Evolutionary conservation across 108 stramenopile genomes (phyloP).

Genomic region (Skeletonema potamos): DNA sequence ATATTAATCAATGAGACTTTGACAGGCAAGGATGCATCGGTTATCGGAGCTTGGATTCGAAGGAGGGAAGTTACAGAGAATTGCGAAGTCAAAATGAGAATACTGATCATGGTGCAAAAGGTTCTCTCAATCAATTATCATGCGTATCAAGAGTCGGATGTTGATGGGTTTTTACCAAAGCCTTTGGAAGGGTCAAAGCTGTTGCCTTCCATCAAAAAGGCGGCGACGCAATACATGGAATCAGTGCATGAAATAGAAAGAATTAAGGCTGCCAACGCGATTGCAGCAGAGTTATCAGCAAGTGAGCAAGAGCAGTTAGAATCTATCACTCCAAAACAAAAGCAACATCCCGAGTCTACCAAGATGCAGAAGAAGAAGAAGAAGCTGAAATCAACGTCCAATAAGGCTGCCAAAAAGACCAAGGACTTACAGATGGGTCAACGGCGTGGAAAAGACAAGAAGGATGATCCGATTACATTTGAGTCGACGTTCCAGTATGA

Average conservation of each 20-base stretch:
- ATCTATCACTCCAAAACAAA: not conserved
- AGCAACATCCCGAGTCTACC: not conserved
- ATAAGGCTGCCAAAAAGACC: not conserved
- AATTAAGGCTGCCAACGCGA: constrained; percentile 8
- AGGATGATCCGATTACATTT: constrained; percentile 29
- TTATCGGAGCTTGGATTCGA: constrained; percentile 36
- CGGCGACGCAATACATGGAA: constrained; percentile 24
- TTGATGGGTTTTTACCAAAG: constrained; percentile 45
- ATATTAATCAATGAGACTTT: constrained; percentile 37
- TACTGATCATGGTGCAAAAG: constrained; percentile 35
- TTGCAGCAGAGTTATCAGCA: not conserved
- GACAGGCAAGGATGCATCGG: constrained; percentile 36
- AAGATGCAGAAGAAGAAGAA: not conserved
- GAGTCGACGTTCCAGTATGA: constrained; percentile 47
- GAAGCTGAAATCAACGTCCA: not conserved
- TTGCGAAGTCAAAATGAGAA: constrained; percentile 34
- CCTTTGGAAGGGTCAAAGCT: constrained; percentile 42
- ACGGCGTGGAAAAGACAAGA: constrained; percentile 18
- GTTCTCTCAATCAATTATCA: constrained; percentile 38
- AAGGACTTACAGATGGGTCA: not conserved
- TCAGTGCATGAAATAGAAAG: constrained; percentile 5
- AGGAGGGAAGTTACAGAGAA: constrained; percentile 28
- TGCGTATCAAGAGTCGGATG: constrained; percentile 19
- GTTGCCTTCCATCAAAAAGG: constrained; percentile 30
- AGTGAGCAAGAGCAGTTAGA: not conserved